A percentile compares a stretch with the other conserved stretches of the same genome.
phyloP scores from a whole-genome alignment of 2,329 filamentous ascomycete genomes.

The Colletotrichum filicis region DNA sequence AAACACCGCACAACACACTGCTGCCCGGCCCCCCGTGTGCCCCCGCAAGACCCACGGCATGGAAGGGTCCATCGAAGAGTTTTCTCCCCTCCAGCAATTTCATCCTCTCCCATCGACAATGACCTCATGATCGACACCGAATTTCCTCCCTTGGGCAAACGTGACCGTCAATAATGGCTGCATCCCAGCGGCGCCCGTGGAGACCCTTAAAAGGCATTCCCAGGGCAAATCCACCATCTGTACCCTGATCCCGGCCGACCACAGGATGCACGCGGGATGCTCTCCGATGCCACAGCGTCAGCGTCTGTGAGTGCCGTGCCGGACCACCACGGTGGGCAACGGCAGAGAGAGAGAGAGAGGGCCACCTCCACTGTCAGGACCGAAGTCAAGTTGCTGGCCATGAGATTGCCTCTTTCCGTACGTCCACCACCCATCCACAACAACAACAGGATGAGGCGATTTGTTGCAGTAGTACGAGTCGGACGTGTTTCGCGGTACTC shows the following conservation, averaged over 20 bases:
- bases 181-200: slow-evolving; percentile 23
- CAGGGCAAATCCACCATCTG: slow-evolving; percentile 20
- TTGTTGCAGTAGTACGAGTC: too few relatives aligned
- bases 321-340: slow-evolving; percentile 2
- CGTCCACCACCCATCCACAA: background rate
- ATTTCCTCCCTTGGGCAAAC: slow-evolving; percentile 19
- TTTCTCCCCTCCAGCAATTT: slow-evolving; percentile 12
- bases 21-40: background rate
- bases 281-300: slow-evolving; percentile 26
- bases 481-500: too few relatives aligned
- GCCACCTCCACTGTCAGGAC: background rate
- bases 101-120: slow-evolving; percentile 24
- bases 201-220: slow-evolving; percentile 21
- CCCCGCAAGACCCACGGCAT: slow-evolving; percentile 31
- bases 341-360: background rate
- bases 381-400: background rate
- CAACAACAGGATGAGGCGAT: background rate
- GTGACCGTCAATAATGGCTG: slow-evolving; percentile 33
- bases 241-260: slow-evolving; percentile 22
- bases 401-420: background rate
- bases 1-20: background rate
- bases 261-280: slow-evolving; percentile 14
- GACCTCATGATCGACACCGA: slow-evolving; percentile 35
- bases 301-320: slow-evolving; percentile 17
- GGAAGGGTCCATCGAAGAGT: slow-evolving; percentile 26